phyloP scores from a whole-genome alignment of 202 grass and related monocot species.

The Miscanthus sacchariflorus region DNA sequence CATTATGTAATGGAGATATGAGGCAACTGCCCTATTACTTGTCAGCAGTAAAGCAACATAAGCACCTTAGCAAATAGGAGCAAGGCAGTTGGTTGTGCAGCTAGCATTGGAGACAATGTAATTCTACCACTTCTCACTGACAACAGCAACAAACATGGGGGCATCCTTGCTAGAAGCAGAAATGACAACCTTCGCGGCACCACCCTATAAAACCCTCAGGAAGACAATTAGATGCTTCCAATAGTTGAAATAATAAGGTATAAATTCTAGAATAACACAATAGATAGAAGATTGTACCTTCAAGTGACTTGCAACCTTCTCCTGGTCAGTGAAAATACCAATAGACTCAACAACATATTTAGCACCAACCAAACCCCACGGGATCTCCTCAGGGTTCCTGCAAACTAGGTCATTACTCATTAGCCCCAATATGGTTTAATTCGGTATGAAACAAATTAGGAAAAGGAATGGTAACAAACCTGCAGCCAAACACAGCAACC shows the following conservation, averaged over 20 bases:
- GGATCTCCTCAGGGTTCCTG: constrained; percentile 93
- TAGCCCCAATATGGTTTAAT: neutral
- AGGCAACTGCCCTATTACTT: too few relatives aligned
- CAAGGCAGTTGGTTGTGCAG: too few relatives aligned
- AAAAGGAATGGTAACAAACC: constrained; percentile 48
- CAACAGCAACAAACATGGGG: constrained; percentile 66
- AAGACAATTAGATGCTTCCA: neutral
- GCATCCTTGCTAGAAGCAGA: constrained; percentile 88
- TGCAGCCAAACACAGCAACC: constrained; percentile 71
- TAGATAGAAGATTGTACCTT: constrained; percentile 48
- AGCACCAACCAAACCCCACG: constrained; percentile 72
- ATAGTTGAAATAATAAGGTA: neutral
- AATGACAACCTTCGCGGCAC: constrained; percentile 82
- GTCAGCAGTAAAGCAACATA: too few relatives aligned
- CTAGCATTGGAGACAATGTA: too few relatives aligned
- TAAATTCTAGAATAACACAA: neutral
- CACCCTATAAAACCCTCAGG: constrained; percentile 57
- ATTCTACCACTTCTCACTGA: too few relatives aligned
- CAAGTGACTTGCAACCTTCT: constrained; percentile 83
- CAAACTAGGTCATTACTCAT: neutral
- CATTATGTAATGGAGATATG: too few relatives aligned
- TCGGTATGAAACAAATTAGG: neutral
- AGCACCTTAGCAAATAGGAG: too few relatives aligned
- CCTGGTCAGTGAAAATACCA: constrained; percentile 91
- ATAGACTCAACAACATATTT: constrained; percentile 87